Percentiles rank a stretch among this genome's conserved stretches.
phyloP scores from a whole-genome alignment of 2,329 filamentous ascomycete species.

The Fusarium multiceps region DNA sequence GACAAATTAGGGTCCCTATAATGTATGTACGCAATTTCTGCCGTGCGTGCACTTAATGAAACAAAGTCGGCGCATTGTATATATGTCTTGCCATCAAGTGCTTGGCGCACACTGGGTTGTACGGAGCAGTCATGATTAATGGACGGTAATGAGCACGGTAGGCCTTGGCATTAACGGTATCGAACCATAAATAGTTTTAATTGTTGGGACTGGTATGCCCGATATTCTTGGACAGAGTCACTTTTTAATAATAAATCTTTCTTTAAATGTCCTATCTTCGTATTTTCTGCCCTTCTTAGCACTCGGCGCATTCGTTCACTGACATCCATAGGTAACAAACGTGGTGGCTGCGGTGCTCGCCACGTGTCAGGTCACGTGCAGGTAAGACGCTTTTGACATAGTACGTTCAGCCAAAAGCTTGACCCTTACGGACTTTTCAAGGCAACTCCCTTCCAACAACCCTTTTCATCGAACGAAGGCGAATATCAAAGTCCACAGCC shows the following conservation, averaged over 20 bases:
- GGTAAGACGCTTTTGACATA: neutral
- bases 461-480: conserved; percentile 11
- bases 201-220: conserved; percentile 40
- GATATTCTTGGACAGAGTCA: conserved; percentile 34
- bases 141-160: conserved; percentile 45
- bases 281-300: neutral
- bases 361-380: conserved; percentile 43
- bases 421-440: conserved; percentile 37
- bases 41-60: neutral
- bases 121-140: conserved; percentile 42
- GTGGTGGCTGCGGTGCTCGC: conserved; percentile 17
- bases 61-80: conserved; percentile 24
- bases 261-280: neutral
- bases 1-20: conserved; percentile 44
- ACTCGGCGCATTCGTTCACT: neutral
- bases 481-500: conserved; percentile 18
- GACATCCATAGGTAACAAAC: neutral
- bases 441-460: conserved; percentile 33
- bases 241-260: conserved; percentile 37
- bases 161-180: conserved; percentile 41
- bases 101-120: conserved; percentile 35
- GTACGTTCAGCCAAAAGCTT: conserved; percentile 38
- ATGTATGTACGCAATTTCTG: conserved; percentile 3
- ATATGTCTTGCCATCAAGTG: conserved; percentile 30
- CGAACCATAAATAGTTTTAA: conserved; percentile 43